These are phyloP conservation scores for Beta lomatogona DNA, from an alignment of 179 eudicot species.

Conservation along the genomic window DNA sequence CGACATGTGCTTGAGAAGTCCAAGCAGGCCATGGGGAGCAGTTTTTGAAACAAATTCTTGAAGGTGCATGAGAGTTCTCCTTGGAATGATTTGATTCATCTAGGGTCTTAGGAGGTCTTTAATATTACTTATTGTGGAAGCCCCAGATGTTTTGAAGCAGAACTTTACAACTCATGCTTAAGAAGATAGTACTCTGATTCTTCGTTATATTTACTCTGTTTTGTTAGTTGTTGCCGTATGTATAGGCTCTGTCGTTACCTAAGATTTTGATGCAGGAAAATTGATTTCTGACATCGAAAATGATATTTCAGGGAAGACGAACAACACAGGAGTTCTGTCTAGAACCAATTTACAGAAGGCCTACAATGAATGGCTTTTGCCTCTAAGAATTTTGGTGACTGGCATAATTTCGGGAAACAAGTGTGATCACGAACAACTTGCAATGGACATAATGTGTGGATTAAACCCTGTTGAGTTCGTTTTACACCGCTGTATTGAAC, in stretches of 20 bases:
- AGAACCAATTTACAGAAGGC: constrained; percentile 56
- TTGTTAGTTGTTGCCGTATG: not conserved
- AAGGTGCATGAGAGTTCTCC: too few species aligned
- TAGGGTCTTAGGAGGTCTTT: too few species aligned
- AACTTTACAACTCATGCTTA: too few species aligned
- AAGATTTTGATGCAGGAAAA: not conserved
- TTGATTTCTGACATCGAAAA: not conserved
- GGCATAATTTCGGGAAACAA: constrained; percentile 51
- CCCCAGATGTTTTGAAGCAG: too few species aligned
- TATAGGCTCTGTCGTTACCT: not conserved
- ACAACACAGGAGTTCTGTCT: constrained; percentile 61
- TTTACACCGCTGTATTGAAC: constrained; percentile 81
- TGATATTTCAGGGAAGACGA: constrained; percentile 66
- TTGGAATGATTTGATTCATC: too few species aligned
- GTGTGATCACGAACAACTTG: constrained; percentile 42
- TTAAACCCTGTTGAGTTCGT: constrained; percentile 85
- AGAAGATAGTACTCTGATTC: too few species aligned
- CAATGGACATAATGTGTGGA: constrained; percentile 50
- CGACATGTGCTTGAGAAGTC: too few species aligned
- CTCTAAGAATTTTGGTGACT: constrained; percentile 62
- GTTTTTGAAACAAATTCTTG: too few species aligned
- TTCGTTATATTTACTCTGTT: not conserved
- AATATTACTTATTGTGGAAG: too few species aligned
- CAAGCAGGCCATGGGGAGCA: too few species aligned
- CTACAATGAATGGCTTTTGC: constrained; percentile 77